Evolutionary conservation across 768 basidiomycete species (phyloP), one percentile per base, ranked within the genome.

Genomic region (Agaricus subrufescens): DNA sequence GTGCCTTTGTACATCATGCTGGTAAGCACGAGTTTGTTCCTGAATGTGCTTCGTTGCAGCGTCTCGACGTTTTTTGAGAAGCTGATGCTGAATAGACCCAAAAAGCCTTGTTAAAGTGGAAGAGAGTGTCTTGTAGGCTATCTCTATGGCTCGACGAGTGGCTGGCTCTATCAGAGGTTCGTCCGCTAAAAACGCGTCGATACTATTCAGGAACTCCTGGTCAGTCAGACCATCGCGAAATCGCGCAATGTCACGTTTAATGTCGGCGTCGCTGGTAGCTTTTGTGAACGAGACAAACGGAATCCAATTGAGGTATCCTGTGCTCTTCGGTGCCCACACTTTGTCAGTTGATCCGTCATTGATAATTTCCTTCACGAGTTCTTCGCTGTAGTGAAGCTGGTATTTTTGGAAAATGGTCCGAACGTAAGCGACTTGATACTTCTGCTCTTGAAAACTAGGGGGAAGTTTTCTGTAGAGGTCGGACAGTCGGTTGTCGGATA

Each of bases 101-200:
- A 56, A 50, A n/a, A 31, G 10, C 19, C n/a, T 26, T 8, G 23
- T n/a, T 26, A 56, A 25, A 23, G n/a, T 26, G 1, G 26, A 27
- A 2, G 40, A 37, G 14, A 56, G 6, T 7, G 31, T 4, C 11
- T 44, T 9, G 49, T 47, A 30, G 8, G 42, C 38, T 46, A 30
- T 3, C 6, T 56, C 55, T 9, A n/a, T 19, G 26, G 51, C 45
- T 23, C 12, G 26, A 37, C 50, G 42, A 1, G 44, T 47, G 23
- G 57, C 52, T 1, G 57, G 12, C 25, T 53, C 45, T 23, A 53
- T 50, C 23, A 53, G 50, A 25, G 50, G 57, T 30, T 58, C 57
- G 2, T 31, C 34, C 8, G 39, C 19, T 15, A 58, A 9, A 38
- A 46, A 49, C 25, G 2, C 15, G 15, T 47, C 48, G 4, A 56